Conservation (phyloP, 306 rosid species). For the Malus domestica region DNA sequence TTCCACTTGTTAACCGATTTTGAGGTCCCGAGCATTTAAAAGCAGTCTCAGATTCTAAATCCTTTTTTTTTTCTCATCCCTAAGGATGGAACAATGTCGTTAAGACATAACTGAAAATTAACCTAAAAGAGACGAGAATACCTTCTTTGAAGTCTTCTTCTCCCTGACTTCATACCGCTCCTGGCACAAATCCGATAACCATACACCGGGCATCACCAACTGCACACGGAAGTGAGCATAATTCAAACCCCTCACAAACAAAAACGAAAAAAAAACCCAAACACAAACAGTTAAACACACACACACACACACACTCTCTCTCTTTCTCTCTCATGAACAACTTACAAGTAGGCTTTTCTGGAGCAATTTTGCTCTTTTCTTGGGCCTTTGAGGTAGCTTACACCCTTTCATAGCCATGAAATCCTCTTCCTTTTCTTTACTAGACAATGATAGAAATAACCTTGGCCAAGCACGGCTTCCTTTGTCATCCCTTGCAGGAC, state of each 20-base stretch:
- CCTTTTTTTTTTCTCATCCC: not conserved
- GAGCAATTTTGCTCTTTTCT: constrained; percentile 46
- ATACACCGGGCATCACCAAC: constrained; percentile 56
- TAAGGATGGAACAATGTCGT: not conserved
- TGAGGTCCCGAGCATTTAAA: not conserved
- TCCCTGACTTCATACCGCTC: constrained; percentile 63
- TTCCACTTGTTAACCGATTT: not conserved
- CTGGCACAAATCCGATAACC: constrained; percentile 53
- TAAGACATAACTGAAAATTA: not conserved
- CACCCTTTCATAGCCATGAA: constrained; percentile 66
- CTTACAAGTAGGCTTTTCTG: constrained; percentile 49
- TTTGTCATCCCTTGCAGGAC: constrained; percentile 26
- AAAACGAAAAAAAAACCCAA: not conserved
- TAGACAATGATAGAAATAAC: constrained; percentile 41
- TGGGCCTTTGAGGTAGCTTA: constrained; percentile 56
- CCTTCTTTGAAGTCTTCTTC: constrained; percentile 61
- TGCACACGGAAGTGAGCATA: constrained; percentile 11
- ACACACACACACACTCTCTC: not conserved
- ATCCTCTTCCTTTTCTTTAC: constrained; percentile 58
- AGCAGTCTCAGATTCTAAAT: not conserved
- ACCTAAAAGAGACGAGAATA: not conserved
- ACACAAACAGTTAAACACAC: too few species aligned
- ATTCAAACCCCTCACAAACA: not conserved
- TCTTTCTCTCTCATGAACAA: not conserved
- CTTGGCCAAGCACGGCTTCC: constrained; percentile 44